A percentile compares a stretch with the other conserved stretches of the same genome.
These are phyloP conservation scores for Chaetomium tenue DNA, from an alignment of 495 filamentous ascomycete genomes.

Conservation along the genomic window DNA sequence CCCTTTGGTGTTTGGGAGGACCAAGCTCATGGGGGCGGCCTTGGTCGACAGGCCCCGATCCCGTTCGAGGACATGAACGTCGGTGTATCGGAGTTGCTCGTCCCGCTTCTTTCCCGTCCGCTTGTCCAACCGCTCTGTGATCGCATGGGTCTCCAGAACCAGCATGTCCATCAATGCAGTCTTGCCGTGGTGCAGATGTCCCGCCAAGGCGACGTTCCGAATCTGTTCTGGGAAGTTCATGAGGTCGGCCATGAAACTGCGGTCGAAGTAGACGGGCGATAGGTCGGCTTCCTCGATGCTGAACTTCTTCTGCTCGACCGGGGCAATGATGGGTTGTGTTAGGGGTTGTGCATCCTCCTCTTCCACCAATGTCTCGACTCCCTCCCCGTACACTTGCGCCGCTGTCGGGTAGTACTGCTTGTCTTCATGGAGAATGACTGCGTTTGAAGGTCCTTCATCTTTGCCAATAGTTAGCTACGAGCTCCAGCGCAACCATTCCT, in stretches of 20 bases:
- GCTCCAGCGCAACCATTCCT: conserved; percentile 8
- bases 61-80: conserved; percentile 82
- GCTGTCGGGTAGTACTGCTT: conserved; percentile 99
- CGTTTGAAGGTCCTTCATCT: conserved; percentile 91
- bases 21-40: conserved; percentile 87
- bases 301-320: conserved; percentile 93
- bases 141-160: conserved; percentile 88
- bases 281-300: conserved; percentile 87
- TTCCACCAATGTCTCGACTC: conserved; percentile 92
- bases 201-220: conserved; percentile 85
- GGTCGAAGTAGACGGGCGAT: conserved; percentile 79
- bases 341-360: conserved; percentile 96
- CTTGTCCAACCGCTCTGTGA: conserved; percentile 72
- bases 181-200: conserved; percentile 96
- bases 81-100: conserved; percentile 92
- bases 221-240: conserved; percentile 95
- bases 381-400: conserved; percentile 87
- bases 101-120: conserved; percentile 77
- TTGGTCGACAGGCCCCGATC: conserved; percentile 93
- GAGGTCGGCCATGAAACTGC: conserved; percentile 88
- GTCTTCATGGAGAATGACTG: conserved; percentile 94
- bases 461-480: conserved; percentile 18
- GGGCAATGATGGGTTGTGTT: conserved; percentile 88
- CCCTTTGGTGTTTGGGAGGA: conserved; percentile 79
- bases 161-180: conserved; percentile 99